phyloP scores from a whole-genome alignment of 352 stramenopile genomes.

The Phytophthora idaei region DNA sequence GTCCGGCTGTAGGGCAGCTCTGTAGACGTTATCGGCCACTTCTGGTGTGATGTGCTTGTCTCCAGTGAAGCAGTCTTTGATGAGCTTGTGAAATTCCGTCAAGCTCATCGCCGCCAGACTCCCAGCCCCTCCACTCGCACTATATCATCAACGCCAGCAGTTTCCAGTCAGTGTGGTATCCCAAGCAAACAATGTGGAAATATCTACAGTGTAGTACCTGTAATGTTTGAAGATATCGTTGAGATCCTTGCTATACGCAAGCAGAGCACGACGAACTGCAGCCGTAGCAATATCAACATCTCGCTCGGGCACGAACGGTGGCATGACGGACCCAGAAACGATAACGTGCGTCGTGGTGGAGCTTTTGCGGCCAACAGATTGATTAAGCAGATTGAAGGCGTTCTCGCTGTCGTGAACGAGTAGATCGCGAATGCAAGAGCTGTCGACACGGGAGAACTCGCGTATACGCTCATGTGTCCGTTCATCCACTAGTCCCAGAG shows the following conservation, averaged over 20 bases:
- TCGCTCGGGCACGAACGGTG: conserved; percentile 57
- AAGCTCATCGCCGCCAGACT: conserved; percentile 78
- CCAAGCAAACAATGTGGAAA: not conserved
- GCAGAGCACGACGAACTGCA: conserved; percentile 56
- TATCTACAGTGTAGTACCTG: conserved; percentile 44
- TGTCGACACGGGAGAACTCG: conserved; percentile 63
- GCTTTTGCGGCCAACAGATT: conserved; percentile 30
- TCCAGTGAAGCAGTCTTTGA: conserved; percentile 63
- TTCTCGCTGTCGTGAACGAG: conserved; percentile 54
- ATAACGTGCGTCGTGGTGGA: conserved; percentile 12
- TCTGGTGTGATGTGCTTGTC: conserved; percentile 51
- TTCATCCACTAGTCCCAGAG: conserved; percentile 65
- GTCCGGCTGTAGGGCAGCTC: conserved; percentile 28
- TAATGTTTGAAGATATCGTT: conserved; percentile 89
- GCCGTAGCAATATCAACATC: conserved; percentile 58
- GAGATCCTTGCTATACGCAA: conserved; percentile 75
- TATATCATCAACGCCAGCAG: conserved; percentile 20
- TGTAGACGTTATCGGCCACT: conserved; percentile 57
- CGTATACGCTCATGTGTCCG: conserved; percentile 64
- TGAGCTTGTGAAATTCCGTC: conserved; percentile 76
- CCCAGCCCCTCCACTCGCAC: conserved; percentile 61
- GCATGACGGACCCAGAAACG: conserved; percentile 19
- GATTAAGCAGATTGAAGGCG: conserved; percentile 29
- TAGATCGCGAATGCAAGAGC: conserved; percentile 56
- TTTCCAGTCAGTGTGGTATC: not conserved